phyloP scores from a whole-genome alignment of 2,329 filamentous ascomycete species.

The Mycosphaerelloides madeirae region DNA sequence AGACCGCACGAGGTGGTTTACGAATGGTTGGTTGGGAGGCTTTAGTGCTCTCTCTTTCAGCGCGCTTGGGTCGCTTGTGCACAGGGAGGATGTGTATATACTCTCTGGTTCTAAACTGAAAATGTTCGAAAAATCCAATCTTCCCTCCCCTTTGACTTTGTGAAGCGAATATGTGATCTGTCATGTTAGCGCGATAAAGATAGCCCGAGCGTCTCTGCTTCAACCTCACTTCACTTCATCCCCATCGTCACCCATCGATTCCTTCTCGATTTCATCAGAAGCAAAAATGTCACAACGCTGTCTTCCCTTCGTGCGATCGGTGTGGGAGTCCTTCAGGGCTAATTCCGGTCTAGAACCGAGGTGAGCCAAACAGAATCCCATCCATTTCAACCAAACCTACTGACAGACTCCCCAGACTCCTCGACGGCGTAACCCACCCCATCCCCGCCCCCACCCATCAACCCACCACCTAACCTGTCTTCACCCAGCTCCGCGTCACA shows the following conservation, averaged over 20 bases:
- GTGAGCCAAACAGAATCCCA: conserved; percentile 44
- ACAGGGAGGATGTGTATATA: no score
- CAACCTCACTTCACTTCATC: conserved; percentile 5
- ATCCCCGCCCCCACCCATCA: no score
- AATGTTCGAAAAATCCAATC: background rate
- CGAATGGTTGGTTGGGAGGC: no score
- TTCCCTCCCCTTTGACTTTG: background rate
- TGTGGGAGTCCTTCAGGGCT: conserved; percentile 63
- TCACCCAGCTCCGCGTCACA: conserved; percentile 59
- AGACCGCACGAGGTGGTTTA: no score
- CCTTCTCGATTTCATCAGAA: background rate
- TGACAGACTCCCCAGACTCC: conserved; percentile 30
- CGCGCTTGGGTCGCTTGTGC: background rate
- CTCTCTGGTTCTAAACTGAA: no score
- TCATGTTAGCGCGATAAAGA: no score
- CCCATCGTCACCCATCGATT: background rate
- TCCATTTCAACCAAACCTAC: background rate
- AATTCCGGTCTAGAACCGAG: conserved; percentile 85
- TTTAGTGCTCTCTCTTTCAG: background rate
- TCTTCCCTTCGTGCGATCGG: conserved; percentile 30
- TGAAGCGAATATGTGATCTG: no score
- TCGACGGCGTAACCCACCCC: conserved; percentile 32
- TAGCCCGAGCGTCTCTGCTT: no score
- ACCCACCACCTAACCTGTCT: no score
- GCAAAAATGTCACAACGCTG: conserved; percentile 21